Conservation (phyloP, 2,329 filamentous ascomycete genomes). For the Colletotrichum graminicola region DNA sequence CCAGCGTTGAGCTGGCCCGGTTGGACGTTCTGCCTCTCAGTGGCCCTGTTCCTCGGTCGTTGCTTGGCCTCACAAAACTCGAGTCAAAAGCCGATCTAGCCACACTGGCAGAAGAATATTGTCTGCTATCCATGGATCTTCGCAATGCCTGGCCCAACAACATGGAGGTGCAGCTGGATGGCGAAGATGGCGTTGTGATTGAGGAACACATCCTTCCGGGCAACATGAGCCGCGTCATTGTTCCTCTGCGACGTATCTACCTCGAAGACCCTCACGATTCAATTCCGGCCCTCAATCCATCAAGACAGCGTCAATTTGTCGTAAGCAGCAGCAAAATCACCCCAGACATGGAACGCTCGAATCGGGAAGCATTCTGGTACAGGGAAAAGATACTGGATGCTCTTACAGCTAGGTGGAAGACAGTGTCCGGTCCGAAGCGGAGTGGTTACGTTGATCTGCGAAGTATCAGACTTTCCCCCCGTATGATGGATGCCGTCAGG, state of each 20-base stretch:
- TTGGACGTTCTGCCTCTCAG: constrained; percentile 84
- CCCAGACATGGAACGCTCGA: constrained; percentile 81
- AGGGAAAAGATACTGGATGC: constrained; percentile 82
- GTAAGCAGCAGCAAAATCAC: constrained; percentile 84
- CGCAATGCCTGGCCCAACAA: constrained; percentile 91
- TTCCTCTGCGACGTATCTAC: constrained; percentile 82
- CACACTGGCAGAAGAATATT: constrained; percentile 66
- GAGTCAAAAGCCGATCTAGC: constrained; percentile 57
- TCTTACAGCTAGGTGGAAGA: constrained; percentile 79
- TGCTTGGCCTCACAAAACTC: constrained; percentile 64
- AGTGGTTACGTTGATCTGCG: constrained; percentile 81
- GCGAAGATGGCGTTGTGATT: constrained; percentile 61
- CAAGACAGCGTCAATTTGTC: constrained; percentile 91
- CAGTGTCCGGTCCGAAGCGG: constrained; percentile 62
- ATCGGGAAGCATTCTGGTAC: constrained; percentile 91
- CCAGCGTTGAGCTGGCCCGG: constrained; percentile 84
- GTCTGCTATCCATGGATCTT: constrained; percentile 84
- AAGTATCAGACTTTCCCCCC: constrained; percentile 76
- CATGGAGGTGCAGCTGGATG: constrained; percentile 74
- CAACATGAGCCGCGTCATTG: constrained; percentile 78
- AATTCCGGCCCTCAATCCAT: constrained; percentile 84
- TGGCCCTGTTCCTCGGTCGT: constrained; percentile 70
- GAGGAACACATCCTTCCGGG: constrained; percentile 73
- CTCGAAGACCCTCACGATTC: constrained; percentile 81
- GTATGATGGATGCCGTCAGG: constrained; percentile 87